These are phyloP conservation scores for Populus alba DNA, from an alignment of 345 rosid genomes.

Conservation along the genomic window DNA sequence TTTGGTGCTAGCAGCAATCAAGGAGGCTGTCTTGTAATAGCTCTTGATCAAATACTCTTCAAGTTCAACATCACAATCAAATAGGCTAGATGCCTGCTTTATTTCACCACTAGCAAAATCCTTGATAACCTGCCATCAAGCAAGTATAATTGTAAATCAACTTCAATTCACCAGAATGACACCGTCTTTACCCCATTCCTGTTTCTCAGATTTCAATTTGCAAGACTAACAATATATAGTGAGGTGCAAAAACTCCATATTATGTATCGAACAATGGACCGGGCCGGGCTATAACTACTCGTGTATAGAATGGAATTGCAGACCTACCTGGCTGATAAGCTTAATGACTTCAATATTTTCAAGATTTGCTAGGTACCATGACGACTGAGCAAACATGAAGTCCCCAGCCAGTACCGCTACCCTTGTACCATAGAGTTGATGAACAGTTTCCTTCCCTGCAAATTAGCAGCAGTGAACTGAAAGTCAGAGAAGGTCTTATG, in stretches of 20 bases:
- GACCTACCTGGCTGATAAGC: constrained; percentile 84
- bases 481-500: neutral
- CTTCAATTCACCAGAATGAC: neutral
- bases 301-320: neutral
- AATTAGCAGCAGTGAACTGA: neutral
- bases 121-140: constrained; percentile 71
- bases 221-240: neutral
- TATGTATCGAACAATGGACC: neutral
- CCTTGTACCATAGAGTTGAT: constrained; percentile 79
- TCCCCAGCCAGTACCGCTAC: constrained; percentile 91
- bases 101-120: constrained; percentile 99
- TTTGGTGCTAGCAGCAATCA: constrained; percentile 90
- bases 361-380: constrained; percentile 95
- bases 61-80: constrained; percentile 74
- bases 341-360: constrained; percentile 92
- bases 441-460: constrained; percentile 83
- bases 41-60: constrained; percentile 88
- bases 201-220: neutral
- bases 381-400: constrained; percentile 97
- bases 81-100: constrained; percentile 90
- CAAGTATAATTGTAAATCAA: neutral
- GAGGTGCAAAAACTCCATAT: neutral
- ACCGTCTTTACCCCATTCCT: neutral
- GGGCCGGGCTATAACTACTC: neutral
- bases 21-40: constrained; percentile 90